These are phyloP conservation scores for Zizania latifolia DNA, from an alignment of 176 grass and related monocot genomes.

Conservation along the genomic window DNA sequence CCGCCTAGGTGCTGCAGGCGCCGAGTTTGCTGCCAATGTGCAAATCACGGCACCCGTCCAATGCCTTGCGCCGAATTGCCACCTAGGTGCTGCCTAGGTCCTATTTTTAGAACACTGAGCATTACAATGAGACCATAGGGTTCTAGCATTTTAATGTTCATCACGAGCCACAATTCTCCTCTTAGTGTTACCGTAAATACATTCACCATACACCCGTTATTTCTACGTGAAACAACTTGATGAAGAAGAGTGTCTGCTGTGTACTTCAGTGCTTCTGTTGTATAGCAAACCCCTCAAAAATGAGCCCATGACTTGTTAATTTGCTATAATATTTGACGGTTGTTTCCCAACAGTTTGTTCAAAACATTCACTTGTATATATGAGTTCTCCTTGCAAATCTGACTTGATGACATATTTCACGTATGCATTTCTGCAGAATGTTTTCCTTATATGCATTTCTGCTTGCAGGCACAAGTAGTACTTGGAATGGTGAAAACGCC, in stretches of 20 bases:
- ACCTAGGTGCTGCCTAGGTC: too few species aligned
- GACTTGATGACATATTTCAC: conserved; percentile 8
- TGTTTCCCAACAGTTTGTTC: conserved; percentile 15
- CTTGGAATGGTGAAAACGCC: conserved; percentile 96
- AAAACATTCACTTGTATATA: neutral
- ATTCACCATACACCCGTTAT: neutral
- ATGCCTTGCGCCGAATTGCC: too few species aligned
- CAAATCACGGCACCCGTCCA: too few species aligned
- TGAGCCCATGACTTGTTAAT: neutral
- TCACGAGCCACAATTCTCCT: neutral
- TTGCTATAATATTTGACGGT: neutral
- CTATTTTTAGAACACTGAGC: too few species aligned
- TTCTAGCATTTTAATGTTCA: neutral
- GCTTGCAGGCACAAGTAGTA: conserved; percentile 80
- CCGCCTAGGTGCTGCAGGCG: too few species aligned
- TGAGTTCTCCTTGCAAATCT: neutral
- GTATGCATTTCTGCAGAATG: neutral
- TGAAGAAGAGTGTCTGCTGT: neutral
- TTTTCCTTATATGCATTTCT: conserved; percentile 11
- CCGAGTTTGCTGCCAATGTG: too few species aligned
- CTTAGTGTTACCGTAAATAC: neutral
- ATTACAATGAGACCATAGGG: neutral
- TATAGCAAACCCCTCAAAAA: neutral
- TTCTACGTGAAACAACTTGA: neutral
- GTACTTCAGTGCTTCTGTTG: neutral